Evolutionary conservation across 2,329 filamentous ascomycete species (phyloP).

Genomic region (Chaetomiaceae sp.): DNA sequence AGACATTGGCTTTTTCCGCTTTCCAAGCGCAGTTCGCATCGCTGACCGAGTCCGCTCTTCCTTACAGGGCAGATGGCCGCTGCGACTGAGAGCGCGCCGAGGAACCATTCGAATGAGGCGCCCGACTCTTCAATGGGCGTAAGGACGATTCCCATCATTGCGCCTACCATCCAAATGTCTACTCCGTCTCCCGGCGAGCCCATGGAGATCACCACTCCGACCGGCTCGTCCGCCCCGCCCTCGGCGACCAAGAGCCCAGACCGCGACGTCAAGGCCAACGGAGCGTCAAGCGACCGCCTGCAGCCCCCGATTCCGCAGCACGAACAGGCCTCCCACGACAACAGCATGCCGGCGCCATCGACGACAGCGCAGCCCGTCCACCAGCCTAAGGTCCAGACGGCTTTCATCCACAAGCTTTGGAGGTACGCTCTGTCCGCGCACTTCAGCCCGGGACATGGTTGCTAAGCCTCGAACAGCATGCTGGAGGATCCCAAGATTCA

Average conservation of each 20-base stretch:
- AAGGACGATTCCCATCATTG: conserved; percentile 55
- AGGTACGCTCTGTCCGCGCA: conserved; percentile 59
- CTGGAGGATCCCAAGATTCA: conserved; percentile 89
- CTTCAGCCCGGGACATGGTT: not conserved
- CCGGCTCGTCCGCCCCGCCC: conserved; percentile 41
- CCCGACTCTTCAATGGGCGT: conserved; percentile 45
- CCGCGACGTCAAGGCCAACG: conserved; percentile 29
- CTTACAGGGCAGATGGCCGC: conserved; percentile 47
- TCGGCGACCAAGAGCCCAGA: conserved; percentile 44
- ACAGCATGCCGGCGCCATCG: conserved; percentile 48
- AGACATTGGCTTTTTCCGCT: conserved; percentile 2
- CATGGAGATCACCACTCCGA: conserved; percentile 58
- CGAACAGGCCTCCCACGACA: conserved; percentile 35
- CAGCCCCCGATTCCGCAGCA: conserved; percentile 30
- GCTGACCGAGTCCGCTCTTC: conserved; percentile 17
- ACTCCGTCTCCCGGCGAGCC: conserved; percentile 54
- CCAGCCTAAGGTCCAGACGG: conserved; percentile 96
- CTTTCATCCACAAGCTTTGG: conserved; percentile 98
- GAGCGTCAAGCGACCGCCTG: conserved; percentile 23
- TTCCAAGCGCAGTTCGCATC: conserved; percentile 8
- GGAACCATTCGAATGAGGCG: conserved; percentile 39
- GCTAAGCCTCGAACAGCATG: conserved; percentile 62
- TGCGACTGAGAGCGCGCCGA: conserved; percentile 48
- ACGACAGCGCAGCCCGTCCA: conserved; percentile 72
- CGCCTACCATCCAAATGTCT: conserved; percentile 55